Conservation (phyloP, 179 eudicot genomes). For the Spinacia oleracea region DNA sequence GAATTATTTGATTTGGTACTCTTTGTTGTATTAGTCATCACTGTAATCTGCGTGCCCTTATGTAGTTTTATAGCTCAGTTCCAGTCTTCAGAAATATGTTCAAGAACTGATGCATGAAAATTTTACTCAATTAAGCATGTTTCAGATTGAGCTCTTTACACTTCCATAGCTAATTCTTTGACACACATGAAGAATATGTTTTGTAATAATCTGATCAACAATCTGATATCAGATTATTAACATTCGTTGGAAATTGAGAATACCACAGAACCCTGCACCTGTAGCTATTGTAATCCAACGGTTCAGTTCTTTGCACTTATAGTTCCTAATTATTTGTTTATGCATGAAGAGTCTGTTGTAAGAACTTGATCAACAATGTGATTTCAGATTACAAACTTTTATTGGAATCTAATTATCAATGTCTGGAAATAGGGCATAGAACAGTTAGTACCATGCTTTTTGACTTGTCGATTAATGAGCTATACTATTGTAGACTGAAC, state of each 20-base stretch:
- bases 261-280: no score
- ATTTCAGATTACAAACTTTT: background rate
- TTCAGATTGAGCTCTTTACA: no score
- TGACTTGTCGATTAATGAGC: background rate
- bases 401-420: background rate
- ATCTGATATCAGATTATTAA: no score
- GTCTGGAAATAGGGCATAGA: no score
- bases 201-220: no score
- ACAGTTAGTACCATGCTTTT: background rate
- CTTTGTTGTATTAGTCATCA: background rate
- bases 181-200: no score
- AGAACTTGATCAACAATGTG: slow-evolving; percentile 8
- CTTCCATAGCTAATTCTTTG: no score
- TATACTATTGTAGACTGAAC: slow-evolving; percentile 56
- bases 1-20: background rate
- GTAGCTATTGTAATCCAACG: background rate
- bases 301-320: background rate
- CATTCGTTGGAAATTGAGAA: no score
- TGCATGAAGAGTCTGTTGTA: background rate
- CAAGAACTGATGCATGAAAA: slow-evolving; percentile 8
- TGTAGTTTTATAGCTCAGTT: background rate
- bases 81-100: background rate
- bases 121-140: background rate
- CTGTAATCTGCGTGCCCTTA: background rate
- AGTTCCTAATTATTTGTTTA: background rate